These are phyloP conservation scores for Podila minutissima DNA, from an alignment of 192 early-diverging fungal species.

Conservation along the genomic window DNA sequence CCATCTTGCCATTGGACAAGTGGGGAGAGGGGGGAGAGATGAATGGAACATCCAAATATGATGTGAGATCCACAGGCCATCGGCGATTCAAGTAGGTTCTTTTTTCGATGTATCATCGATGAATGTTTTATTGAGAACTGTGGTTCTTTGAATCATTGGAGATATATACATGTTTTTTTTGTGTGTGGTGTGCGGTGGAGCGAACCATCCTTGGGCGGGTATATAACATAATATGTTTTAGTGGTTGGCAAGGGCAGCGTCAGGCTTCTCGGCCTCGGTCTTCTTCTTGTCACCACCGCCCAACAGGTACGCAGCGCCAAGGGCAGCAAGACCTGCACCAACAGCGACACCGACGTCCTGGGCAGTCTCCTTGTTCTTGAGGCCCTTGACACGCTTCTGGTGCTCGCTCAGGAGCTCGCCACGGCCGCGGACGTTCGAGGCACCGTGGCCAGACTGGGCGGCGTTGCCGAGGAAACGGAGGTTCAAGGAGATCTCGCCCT, in stretches of 20 bases:
- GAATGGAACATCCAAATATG: too few species aligned
- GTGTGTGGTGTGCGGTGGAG: background rate
- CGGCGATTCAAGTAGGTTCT: too few species aligned
- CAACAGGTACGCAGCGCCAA: background rate
- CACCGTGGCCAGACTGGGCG: conserved; percentile 8
- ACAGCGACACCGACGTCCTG: conserved; percentile 31
- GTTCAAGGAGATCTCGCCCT: conserved; percentile 41
- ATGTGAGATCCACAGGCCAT: too few species aligned
- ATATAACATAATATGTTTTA: background rate
- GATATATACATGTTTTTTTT: background rate
- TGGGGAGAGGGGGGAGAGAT: too few species aligned
- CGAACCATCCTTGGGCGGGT: background rate
- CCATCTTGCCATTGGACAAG: too few species aligned
- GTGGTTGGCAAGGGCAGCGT: background rate
- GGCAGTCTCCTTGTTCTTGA: conserved; percentile 28
- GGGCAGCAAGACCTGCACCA: conserved; percentile 3
- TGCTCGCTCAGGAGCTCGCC: conserved; percentile 36
- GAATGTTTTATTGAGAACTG: too few species aligned
- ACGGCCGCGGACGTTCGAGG: background rate
- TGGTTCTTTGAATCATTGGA: too few species aligned
- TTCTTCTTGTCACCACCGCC: conserved; percentile 6
- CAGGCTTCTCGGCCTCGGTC: background rate
- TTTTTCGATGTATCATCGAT: too few species aligned
- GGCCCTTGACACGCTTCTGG: conserved; percentile 38
- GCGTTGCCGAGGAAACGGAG: conserved; percentile 3